Conservation (phyloP, 257 asterid genomes). For the Lantana camara region DNA sequence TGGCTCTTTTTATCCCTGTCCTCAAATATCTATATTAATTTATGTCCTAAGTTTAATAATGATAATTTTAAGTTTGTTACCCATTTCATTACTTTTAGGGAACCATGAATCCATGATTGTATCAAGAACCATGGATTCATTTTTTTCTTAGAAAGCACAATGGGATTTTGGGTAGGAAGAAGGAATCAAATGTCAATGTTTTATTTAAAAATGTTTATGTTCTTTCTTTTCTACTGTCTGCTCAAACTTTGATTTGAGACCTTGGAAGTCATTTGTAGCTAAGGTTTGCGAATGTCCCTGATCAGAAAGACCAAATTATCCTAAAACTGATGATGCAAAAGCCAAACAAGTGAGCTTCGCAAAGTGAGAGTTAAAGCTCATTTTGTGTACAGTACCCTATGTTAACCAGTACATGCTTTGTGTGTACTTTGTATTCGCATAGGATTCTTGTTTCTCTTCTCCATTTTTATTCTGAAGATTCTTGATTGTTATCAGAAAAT, state of each 20-base stretch:
- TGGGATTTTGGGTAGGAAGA: background rate
- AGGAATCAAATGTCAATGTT: background rate
- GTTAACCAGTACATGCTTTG: background rate
- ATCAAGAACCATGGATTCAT: background rate
- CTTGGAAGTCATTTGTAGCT: background rate
- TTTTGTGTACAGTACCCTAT: too few relatives aligned
- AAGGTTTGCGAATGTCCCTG: background rate
- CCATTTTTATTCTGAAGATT: background rate
- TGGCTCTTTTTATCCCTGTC: background rate
- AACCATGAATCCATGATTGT: background rate
- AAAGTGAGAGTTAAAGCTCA: background rate
- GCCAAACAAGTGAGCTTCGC: slow-evolving; percentile 7
- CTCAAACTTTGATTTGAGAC: background rate
- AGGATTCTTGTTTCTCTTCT: background rate
- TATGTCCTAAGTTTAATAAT: too few relatives aligned
- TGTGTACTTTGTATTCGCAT: background rate
- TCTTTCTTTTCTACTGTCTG: background rate
- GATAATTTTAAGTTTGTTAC: too few relatives aligned
- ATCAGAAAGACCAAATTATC: too few relatives aligned
- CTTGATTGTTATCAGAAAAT: background rate
- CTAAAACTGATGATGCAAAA: slow-evolving; percentile 10
- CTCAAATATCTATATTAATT: background rate
- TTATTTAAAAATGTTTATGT: background rate
- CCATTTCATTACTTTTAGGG: too few relatives aligned
- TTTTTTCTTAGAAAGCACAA: too few relatives aligned